Evolutionary conservation across 1,139 yeast genomes (phyloP).

Genomic region (Saccharomyces hybrid): DNA sequence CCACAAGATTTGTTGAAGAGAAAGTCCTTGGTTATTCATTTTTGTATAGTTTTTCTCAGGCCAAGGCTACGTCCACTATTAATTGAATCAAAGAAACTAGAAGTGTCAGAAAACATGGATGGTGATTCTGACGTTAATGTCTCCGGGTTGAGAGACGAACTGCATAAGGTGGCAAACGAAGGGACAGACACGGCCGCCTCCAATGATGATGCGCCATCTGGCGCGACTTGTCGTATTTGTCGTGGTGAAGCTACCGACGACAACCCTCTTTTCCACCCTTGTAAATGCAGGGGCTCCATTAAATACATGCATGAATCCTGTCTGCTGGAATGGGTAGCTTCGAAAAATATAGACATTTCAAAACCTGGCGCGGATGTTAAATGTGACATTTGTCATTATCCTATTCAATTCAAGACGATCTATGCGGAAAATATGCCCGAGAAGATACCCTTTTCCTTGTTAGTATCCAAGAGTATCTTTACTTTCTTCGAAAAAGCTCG

Average conservation of each 20-base stretch:
- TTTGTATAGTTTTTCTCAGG: not conserved
- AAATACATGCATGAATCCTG: slow-evolving; percentile 91
- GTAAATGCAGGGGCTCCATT: slow-evolving; percentile 90
- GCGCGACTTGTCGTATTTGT: slow-evolving; percentile 78
- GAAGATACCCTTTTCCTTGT: slow-evolving; percentile 46
- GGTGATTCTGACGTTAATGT: not conserved
- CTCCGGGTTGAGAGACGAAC: not conserved
- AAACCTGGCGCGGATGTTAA: slow-evolving; percentile 39
- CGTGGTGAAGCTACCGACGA: slow-evolving; percentile 77
- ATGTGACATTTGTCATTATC: slow-evolving; percentile 86
- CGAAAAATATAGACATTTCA: slow-evolving; percentile 28
- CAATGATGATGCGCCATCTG: slow-evolving; percentile 18
- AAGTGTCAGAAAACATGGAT: not conserved
- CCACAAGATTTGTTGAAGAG: not conserved
- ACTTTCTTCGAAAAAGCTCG: slow-evolving; percentile 23
- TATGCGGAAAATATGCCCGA: slow-evolving; percentile 68
- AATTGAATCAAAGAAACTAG: not conserved
- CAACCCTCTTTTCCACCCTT: slow-evolving; percentile 85
- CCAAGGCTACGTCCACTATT: not conserved
- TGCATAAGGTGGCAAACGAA: slow-evolving; percentile 1
- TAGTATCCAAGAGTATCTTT: slow-evolving; percentile 36
- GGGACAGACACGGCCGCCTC: not conserved
- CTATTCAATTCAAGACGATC: slow-evolving; percentile 64
- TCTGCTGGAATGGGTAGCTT: slow-evolving; percentile 72
- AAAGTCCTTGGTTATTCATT: not conserved